These are phyloP conservation scores for Ambispora gerdemannii DNA, from an alignment of 192 early-diverging fungal genomes.

Conservation along the genomic window DNA sequence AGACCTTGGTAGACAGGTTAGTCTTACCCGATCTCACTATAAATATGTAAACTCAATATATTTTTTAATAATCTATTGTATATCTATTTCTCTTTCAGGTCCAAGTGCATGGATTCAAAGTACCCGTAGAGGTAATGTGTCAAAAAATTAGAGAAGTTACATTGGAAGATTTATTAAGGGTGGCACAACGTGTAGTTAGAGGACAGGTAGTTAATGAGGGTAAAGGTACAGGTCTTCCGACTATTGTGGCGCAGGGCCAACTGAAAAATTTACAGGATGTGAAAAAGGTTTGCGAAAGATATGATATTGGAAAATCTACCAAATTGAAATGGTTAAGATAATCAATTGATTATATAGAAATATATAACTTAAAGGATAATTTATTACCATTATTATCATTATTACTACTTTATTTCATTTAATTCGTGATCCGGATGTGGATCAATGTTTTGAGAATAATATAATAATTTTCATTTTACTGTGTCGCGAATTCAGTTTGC, in stretches of 20 bases:
- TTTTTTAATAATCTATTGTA: conserved; percentile 18
- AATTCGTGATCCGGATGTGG: no score
- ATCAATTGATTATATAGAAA: no score
- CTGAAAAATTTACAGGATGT: conserved; percentile 44
- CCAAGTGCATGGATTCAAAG: conserved; percentile 68
- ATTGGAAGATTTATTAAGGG: conserved; percentile 70
- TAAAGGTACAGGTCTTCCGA: conserved; percentile 60
- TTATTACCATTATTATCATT: no score
- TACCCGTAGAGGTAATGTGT: conserved; percentile 75
- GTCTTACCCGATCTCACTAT: conserved; percentile 25
- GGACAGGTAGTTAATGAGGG: conserved; percentile 54
- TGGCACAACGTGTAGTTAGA: conserved; percentile 67
- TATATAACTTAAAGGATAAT: no score
- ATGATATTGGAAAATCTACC: conserved; percentile 46
- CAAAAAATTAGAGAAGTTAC: conserved; percentile 75
- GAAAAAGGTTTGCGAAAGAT: conserved; percentile 47
- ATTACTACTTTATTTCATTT: no score
- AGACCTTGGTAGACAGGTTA: conserved; percentile 87
- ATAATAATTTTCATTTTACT: no score
- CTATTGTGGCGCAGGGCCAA: conserved; percentile 66
- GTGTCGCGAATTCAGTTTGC: no score
- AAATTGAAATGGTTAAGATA: background rate
- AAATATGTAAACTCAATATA: background rate
- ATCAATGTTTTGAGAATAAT: no score
- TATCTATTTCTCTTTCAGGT: conserved; percentile 28